phyloP scores from a whole-genome alignment of 495 filamentous ascomycete species.

The Hyaloscypha bicolor region DNA sequence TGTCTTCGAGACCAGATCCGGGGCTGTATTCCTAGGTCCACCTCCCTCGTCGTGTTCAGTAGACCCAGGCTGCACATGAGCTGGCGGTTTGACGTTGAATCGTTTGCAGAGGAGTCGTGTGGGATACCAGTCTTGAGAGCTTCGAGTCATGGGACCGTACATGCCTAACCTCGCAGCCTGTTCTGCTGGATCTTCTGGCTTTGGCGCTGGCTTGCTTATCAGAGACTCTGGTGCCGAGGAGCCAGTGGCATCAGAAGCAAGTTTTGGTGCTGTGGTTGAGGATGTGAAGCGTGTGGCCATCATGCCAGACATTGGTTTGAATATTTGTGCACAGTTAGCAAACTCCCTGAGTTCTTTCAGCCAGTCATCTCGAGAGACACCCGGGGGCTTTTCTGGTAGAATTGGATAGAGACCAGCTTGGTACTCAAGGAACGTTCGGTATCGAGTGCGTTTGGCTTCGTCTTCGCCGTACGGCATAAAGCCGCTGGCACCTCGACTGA shows the following conservation, averaged over 20 bases:
- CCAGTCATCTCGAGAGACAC: constrained; percentile 72
- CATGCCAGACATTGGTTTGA: constrained; percentile 85
- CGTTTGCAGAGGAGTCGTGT: constrained; percentile 87
- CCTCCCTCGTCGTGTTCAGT: constrained; percentile 34
- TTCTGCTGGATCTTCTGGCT: constrained; percentile 76
- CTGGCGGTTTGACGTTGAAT: constrained; percentile 80
- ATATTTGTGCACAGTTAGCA: constrained; percentile 83
- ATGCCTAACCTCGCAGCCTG: constrained; percentile 89
- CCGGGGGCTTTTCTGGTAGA: constrained; percentile 56
- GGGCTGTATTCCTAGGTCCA: constrained; percentile 41
- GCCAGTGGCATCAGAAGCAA: constrained; percentile 29
- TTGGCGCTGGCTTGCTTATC: constrained; percentile 59
- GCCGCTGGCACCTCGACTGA: constrained; percentile 70
- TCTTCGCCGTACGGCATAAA: constrained; percentile 90
- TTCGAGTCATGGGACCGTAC: constrained; percentile 87
- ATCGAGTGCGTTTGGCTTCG: constrained; percentile 73
- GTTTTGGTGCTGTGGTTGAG: constrained; percentile 51
- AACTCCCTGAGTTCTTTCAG: constrained; percentile 84
- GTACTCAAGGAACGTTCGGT: constrained; percentile 78
- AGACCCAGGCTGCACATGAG: constrained; percentile 61
- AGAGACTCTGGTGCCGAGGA: constrained; percentile 41
- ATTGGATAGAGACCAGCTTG: constrained; percentile 64
- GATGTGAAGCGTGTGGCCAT: constrained; percentile 95
- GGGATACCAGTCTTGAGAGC: constrained; percentile 73
- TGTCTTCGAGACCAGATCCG: constrained; percentile 46